Conservation (phyloP, 2,329 filamentous ascomycete species). For the Xylariaceae sp. region DNA sequence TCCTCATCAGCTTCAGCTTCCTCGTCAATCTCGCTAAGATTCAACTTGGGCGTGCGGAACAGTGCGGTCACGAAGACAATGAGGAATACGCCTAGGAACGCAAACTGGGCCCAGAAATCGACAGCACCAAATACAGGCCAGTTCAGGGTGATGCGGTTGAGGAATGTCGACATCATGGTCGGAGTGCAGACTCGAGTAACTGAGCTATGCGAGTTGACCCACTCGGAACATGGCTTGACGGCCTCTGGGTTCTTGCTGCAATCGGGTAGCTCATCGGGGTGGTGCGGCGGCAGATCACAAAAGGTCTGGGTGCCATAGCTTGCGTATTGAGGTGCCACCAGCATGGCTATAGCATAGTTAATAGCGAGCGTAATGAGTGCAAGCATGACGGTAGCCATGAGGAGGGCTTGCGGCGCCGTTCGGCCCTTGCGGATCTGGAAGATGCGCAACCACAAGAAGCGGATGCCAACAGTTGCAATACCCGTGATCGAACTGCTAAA, state of each 20-base stretch:
- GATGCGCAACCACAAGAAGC: conserved; percentile 93
- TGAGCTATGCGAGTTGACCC: conserved; percentile 66
- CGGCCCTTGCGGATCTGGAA: conserved; percentile 90
- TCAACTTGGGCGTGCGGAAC: conserved; percentile 79
- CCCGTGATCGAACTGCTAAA: conserved; percentile 89
- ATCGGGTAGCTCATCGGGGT: conserved; percentile 72
- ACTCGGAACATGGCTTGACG: conserved; percentile 83
- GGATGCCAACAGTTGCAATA: conserved; percentile 85
- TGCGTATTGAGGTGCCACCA: conserved; percentile 94
- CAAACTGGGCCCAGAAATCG: conserved; percentile 97
- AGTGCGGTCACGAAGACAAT: conserved; percentile 80
- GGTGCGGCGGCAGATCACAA: conserved; percentile 74
- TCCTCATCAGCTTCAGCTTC: conserved; percentile 93
- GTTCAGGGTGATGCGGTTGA: conserved; percentile 90
- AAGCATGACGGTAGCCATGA: conserved; percentile 89
- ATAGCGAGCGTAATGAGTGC: conserved; percentile 88
- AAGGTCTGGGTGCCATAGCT: conserved; percentile 95
- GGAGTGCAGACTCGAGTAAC: conserved; percentile 87
- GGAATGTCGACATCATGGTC: conserved; percentile 87
- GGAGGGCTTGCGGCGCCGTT: conserved; percentile 88
- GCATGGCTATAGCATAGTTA: conserved; percentile 91
- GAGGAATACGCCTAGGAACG: conserved; percentile 83
- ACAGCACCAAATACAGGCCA: conserved; percentile 94
- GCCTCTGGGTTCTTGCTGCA: conserved; percentile 75
- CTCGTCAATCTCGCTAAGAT: conserved; percentile 80